Base-by-base conservation (phyloP, 345 rosid genomes). In the Iberis pinnata region DNA sequence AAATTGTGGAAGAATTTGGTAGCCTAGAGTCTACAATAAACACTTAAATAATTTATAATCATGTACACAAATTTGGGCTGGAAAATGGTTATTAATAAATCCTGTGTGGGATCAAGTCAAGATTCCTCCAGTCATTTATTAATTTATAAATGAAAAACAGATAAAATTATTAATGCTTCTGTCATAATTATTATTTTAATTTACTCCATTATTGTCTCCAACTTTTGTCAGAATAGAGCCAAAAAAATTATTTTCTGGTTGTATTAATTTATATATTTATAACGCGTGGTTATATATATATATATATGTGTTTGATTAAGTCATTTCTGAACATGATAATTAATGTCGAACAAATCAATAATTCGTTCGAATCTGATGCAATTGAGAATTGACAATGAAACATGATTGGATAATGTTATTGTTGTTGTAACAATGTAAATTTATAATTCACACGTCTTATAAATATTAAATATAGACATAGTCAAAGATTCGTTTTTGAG, bases 311-410 rank as follows among this genome's bases (percentile, higher is more conserved):
- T 65, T 65, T 58, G 59, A 65, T 43, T 37, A 58, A 42, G 70
- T 65, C 64, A 37, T 37, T 51, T 35, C 29, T 15, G 64, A 35
- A 50, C 64, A 58, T 65, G 64, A 50, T 58, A 19, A 11, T 8
- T 65, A 65, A 52, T 65, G 60, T 58, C 48, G 53, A 65, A 43
- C 60, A 13, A 43, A 65, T 51, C 70, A 65, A 65, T 65, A 58
- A 65, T 65, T 43, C 24, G 64, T 43, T 65, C 64, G 54, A 58
- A 65, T 58, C 53, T 65, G 70, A 65, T 65, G 64, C 60, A 50
- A 36, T 44, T 36, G 24, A 51, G 48, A 65, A 58, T 65, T 65
- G 59, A 51, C 48, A 58, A 50, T 36, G 39, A 51, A 50, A 51
- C 60, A 58, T 58, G 54, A 51, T 58, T 65, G 54, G 64, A 65